Conservation (phyloP, 306 rosid genomes). For the Rosa lucieae region DNA sequence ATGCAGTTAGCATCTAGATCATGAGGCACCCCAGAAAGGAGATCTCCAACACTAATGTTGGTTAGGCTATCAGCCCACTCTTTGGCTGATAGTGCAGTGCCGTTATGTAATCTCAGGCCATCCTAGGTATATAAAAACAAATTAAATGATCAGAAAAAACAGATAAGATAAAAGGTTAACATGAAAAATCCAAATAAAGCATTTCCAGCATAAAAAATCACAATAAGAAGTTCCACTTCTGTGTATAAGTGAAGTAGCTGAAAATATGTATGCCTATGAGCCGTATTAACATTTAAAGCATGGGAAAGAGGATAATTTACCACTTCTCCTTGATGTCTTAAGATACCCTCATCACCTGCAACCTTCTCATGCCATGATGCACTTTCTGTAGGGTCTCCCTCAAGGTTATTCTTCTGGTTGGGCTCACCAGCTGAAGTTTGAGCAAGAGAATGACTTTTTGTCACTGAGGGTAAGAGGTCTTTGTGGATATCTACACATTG, state of each 20-base stretch:
- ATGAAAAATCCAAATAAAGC: not conserved
- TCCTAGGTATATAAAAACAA: constrained; percentile 42
- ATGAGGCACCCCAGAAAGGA: constrained; percentile 64
- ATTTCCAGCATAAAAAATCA: not conserved
- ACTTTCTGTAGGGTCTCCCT: constrained; percentile 39
- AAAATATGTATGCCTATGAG: not conserved
- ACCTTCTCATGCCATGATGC: constrained; percentile 43
- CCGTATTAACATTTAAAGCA: not conserved
- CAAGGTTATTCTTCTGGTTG: constrained; percentile 28
- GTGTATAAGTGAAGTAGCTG: not conserved
- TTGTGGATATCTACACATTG: constrained; percentile 44
- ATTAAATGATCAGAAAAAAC: not conserved
- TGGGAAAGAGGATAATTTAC: constrained; percentile 41
- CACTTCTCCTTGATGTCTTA: constrained; percentile 52
- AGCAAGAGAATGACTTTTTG: constrained; percentile 29
- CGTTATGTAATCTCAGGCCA: constrained; percentile 54
- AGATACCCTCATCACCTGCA: constrained; percentile 43
- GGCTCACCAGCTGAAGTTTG: constrained; percentile 34
- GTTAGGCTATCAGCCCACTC: constrained; percentile 99
- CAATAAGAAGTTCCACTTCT: not conserved
- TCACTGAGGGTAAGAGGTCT: constrained; percentile 39
- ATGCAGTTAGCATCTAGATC: constrained; percentile 50
- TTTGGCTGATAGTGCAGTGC: constrained; percentile 67
- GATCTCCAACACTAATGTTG: constrained; percentile 83
- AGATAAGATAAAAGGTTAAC: not conserved